A percentile compares a stretch with the other conserved stretches of the same genome.
Conservation (phyloP, 305 asterid genomes). For the Andrographis paniculata region DNA sequence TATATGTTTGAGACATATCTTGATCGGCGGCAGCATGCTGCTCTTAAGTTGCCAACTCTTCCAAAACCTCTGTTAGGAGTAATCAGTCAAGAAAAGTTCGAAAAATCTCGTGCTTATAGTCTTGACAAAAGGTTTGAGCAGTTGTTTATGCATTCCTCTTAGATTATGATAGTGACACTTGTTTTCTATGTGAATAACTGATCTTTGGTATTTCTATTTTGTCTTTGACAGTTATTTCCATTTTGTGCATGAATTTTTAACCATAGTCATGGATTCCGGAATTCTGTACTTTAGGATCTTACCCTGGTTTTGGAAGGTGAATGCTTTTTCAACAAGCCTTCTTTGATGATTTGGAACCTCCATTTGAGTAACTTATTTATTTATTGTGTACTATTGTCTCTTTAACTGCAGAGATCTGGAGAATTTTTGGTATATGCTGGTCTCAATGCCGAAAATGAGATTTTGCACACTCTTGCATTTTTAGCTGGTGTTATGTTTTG, state of each 20-base stretch:
- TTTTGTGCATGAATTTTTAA: conserved; percentile 74
- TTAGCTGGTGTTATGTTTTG: conserved; percentile 93
- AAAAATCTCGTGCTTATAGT: conserved; percentile 90
- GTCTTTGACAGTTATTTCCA: conserved; percentile 61
- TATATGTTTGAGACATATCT: conserved; percentile 81
- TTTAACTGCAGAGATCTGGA: conserved; percentile 60
- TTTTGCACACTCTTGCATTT: conserved; percentile 80
- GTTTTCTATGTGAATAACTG: conserved; percentile 12
- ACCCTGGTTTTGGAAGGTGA: conserved; percentile 99
- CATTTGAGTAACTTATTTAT: conserved; percentile 11
- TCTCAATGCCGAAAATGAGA: conserved; percentile 78
- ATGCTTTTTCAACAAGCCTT: conserved; percentile 13
- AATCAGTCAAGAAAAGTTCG: conserved; percentile 86
- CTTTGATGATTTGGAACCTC: conserved; percentile 1
- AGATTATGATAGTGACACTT: conserved; percentile 6
- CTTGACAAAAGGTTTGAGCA: conserved; percentile 76
- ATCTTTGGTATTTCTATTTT: conserved; percentile 18
- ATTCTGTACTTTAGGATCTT: conserved; percentile 68
- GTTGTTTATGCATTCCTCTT: conserved; percentile 11
- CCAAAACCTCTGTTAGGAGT: conserved; percentile 81
- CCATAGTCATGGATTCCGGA: conserved; percentile 75
- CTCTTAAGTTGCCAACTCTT: conserved; percentile 76
- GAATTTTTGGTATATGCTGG: conserved; percentile 61
- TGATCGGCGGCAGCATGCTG: conserved; percentile 80
- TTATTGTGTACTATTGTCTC: conserved; percentile 1